phyloP scores from a whole-genome alignment of 2,329 filamentous ascomycete genomes.

The Helicocarpus griseus region DNA sequence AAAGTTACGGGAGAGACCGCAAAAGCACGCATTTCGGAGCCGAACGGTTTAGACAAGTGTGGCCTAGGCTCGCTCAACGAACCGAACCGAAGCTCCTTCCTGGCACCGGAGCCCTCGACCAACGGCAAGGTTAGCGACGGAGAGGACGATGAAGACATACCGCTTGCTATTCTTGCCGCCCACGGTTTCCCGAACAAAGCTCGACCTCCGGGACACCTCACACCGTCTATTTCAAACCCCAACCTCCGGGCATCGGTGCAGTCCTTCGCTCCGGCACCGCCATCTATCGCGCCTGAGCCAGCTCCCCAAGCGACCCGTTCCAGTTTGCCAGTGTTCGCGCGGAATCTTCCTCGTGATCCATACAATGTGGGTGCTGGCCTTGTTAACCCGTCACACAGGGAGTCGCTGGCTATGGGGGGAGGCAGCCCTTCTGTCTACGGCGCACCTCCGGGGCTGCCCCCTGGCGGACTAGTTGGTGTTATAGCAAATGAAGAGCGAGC shows the following conservation, averaged over 20 bases:
- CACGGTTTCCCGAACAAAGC: slow-evolving; percentile 78
- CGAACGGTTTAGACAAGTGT: slow-evolving; percentile 46
- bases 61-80: slow-evolving; percentile 53
- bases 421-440: slow-evolving; percentile 39
- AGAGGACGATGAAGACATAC: slow-evolving; percentile 80
- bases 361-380: slow-evolving; percentile 66
- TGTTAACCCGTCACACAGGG: slow-evolving; percentile 60
- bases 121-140: slow-evolving; percentile 38
- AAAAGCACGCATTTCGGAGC: slow-evolving; percentile 32
- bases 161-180: slow-evolving; percentile 74
- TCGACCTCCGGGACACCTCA: slow-evolving; percentile 60
- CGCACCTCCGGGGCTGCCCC: slow-evolving; percentile 42
- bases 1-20: slow-evolving; percentile 68
- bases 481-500: slow-evolving; percentile 79
- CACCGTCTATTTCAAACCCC: slow-evolving; percentile 57
- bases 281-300: slow-evolving; percentile 49
- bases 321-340: slow-evolving; percentile 69
- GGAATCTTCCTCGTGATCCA: slow-evolving; percentile 72
- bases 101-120: slow-evolving; percentile 13
- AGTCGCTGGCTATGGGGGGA: slow-evolving; percentile 62
- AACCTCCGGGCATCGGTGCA: slow-evolving; percentile 54
- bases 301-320: slow-evolving; percentile 33
- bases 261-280: slow-evolving; percentile 42
- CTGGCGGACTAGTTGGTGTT: slow-evolving; percentile 75
- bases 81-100: slow-evolving; percentile 24